phyloP scores from a whole-genome alignment of 2,329 filamentous ascomycete genomes.

The Botrytis galanthina region DNA sequence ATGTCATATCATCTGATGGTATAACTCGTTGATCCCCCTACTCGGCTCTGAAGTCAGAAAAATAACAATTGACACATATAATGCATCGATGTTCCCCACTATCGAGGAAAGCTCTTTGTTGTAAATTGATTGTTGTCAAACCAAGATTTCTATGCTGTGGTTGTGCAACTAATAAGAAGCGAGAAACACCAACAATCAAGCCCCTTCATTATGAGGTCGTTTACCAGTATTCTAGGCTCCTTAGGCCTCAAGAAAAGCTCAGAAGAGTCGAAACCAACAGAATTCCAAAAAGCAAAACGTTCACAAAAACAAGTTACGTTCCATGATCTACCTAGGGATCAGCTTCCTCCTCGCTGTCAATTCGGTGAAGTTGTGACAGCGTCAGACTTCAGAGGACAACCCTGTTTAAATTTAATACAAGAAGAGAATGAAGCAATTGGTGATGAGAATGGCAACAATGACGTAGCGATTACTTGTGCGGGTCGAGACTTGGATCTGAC shows the following conservation, averaged over 20 bases:
- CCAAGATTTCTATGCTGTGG: not conserved
- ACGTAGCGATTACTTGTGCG: constrained; percentile 4
- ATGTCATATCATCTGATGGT: constrained; percentile 18
- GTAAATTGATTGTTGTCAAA: not conserved
- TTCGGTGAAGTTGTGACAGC: constrained; percentile 20
- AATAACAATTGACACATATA: not conserved
- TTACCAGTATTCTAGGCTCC: constrained; percentile 5
- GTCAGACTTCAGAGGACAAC: constrained; percentile 21
- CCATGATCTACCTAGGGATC: constrained; percentile 15
- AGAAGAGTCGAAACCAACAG: not conserved
- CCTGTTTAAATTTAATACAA: constrained; percentile 19
- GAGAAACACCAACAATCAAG: not conserved
- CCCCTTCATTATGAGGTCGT: constrained; percentile 10
- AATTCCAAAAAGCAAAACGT: constrained; percentile 16
- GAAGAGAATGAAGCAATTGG: constrained; percentile 13
- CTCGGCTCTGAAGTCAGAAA: constrained; percentile 3
- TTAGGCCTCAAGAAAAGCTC: not conserved
- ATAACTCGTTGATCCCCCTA: not conserved
- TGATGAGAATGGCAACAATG: constrained; percentile 9
- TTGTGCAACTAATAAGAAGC: constrained; percentile 1
- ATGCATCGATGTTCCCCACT: not conserved
- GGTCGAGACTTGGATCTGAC: constrained; percentile 9
- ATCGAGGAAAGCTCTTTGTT: not conserved
- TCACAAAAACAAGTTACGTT: constrained; percentile 21
- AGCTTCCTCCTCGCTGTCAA: not conserved